A percentile compares a stretch with the other conserved stretches of the same genome.
These are phyloP conservation scores for Annulohypoxylon moriforme DNA, from an alignment of 495 filamentous ascomycete genomes.

Conservation along the genomic window DNA sequence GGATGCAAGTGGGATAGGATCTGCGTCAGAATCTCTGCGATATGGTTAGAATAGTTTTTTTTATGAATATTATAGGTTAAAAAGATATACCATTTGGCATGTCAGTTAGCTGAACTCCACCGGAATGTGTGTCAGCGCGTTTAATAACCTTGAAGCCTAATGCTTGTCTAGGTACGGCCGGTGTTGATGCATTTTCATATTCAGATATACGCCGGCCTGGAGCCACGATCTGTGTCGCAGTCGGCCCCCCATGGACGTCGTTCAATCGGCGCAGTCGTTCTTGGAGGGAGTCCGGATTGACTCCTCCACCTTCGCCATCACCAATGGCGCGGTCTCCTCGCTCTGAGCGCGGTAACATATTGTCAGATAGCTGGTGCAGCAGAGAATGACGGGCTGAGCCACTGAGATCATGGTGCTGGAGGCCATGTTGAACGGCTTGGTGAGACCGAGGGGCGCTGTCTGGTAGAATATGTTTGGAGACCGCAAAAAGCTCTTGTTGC, in stretches of 20 bases:
- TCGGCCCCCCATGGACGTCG: slow-evolving; percentile 41
- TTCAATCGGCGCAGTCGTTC: slow-evolving; percentile 57
- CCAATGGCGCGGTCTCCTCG: slow-evolving; percentile 22
- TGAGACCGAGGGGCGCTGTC: slow-evolving; percentile 57
- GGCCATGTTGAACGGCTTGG: slow-evolving; percentile 76
- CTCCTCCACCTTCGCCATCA: slow-evolving; percentile 36
- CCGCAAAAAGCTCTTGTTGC: slow-evolving; percentile 81
- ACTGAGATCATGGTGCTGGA: slow-evolving; percentile 62
- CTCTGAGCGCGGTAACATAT: slow-evolving; percentile 47
- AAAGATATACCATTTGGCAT: slow-evolving; percentile 81
- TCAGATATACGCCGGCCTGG: slow-evolving; percentile 74
- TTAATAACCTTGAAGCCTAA: slow-evolving; percentile 72
- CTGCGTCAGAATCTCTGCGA: slow-evolving; percentile 86
- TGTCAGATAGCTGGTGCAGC: slow-evolving; percentile 47
- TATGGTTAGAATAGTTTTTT: slow-evolving; percentile 33
- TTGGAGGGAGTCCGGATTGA: slow-evolving; percentile 52
- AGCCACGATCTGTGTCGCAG: slow-evolving; percentile 34
- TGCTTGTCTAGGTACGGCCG: slow-evolving; percentile 57
- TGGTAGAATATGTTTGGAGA: slow-evolving; percentile 65
- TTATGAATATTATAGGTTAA: background rate
- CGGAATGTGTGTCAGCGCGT: slow-evolving; percentile 53
- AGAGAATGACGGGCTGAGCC: slow-evolving; percentile 42
- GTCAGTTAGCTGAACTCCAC: slow-evolving; percentile 66
- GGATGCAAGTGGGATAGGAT: slow-evolving; percentile 90
- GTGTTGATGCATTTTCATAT: slow-evolving; percentile 73